phyloP scores from a whole-genome alignment of 495 filamentous ascomycete species.

The Trichoderma virens region DNA sequence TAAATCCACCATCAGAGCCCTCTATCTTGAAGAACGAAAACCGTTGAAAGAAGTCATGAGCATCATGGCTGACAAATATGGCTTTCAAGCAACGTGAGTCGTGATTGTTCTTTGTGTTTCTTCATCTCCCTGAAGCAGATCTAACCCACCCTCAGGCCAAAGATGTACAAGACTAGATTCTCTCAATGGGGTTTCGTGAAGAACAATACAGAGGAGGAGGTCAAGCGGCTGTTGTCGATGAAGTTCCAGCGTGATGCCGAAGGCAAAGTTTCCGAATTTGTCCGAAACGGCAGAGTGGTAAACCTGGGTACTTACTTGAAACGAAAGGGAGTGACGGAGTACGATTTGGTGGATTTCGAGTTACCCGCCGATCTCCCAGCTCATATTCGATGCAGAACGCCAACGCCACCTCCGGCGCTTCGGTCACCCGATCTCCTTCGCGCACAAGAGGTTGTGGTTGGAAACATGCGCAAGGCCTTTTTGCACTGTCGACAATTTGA shows the following conservation, averaged over 20 bases:
- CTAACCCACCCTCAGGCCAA: constrained; percentile 17
- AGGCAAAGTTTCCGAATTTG: constrained; percentile 29
- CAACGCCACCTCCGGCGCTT: constrained; percentile 17
- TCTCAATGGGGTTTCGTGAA: constrained; percentile 34
- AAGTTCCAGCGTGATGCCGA: constrained; percentile 29
- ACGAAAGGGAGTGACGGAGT: constrained; percentile 29
- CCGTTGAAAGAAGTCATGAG: constrained; percentile 23
- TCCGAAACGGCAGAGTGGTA: constrained; percentile 28
- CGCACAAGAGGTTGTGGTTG: constrained; percentile 11
- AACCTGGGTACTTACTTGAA: constrained; percentile 30
- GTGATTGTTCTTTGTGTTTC: constrained; percentile 1
- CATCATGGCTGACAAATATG: constrained; percentile 23
- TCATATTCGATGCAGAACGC: constrained; percentile 28
- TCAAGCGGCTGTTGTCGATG: constrained; percentile 28
- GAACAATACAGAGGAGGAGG: constrained; percentile 32
- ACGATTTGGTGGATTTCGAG: constrained; percentile 29
- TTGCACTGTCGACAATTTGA: constrained; percentile 12
- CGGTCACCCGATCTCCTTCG: constrained; percentile 11
- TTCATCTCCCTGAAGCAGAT: neutral
- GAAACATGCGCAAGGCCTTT: constrained; percentile 13
- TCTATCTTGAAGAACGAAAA: constrained; percentile 22
- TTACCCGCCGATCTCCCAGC: constrained; percentile 25
- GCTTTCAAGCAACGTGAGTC: constrained; percentile 30
- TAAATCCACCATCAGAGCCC: constrained; percentile 24
- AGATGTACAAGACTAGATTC: constrained; percentile 36